Evolutionary conservation across 345 rosid species (phyloP).

Genomic region (Geranium brycei): DNA sequence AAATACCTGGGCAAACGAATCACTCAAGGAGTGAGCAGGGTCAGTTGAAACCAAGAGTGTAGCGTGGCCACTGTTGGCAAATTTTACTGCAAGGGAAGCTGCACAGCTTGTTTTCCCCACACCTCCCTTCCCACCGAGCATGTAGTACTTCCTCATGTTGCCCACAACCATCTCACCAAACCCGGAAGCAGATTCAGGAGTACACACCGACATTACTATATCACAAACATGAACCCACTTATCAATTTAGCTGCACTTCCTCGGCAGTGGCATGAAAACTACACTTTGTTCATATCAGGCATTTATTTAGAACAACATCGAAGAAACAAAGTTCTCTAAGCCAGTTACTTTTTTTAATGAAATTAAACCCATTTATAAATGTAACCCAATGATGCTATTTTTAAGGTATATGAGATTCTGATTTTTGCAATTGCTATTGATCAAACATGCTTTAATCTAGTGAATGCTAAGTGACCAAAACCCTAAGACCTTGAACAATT

Average conservation of each 20-base stretch:
- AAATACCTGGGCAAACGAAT: conserved; percentile 61
- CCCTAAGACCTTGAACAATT: neutral
- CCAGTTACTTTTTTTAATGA: neutral
- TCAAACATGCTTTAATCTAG: neutral
- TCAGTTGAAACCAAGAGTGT: conserved; percentile 75
- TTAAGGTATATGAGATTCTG: too few species aligned
- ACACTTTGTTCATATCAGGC: neutral
- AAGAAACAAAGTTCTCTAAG: too few species aligned
- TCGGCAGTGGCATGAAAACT: neutral
- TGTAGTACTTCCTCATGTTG: conserved; percentile 41
- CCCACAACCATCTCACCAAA: conserved; percentile 45
- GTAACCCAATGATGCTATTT: too few species aligned
- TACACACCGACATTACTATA: conserved; percentile 44
- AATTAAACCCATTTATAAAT: too few species aligned
- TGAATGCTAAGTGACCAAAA: neutral
- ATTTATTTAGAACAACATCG: too few species aligned
- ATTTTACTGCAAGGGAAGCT: conserved; percentile 73
- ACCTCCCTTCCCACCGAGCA: conserved; percentile 77
- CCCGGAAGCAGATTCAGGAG: conserved; percentile 26
- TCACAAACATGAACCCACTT: conserved; percentile 6
- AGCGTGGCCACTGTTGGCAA: conserved; percentile 69
- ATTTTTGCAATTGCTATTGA: neutral
- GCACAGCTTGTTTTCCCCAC: conserved; percentile 89
- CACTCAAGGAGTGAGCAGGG: conserved; percentile 78
- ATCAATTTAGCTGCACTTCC: neutral